These are phyloP conservation scores for Botrytis medusae DNA, from an alignment of 2,329 filamentous ascomycete species.

Conservation along the genomic window DNA sequence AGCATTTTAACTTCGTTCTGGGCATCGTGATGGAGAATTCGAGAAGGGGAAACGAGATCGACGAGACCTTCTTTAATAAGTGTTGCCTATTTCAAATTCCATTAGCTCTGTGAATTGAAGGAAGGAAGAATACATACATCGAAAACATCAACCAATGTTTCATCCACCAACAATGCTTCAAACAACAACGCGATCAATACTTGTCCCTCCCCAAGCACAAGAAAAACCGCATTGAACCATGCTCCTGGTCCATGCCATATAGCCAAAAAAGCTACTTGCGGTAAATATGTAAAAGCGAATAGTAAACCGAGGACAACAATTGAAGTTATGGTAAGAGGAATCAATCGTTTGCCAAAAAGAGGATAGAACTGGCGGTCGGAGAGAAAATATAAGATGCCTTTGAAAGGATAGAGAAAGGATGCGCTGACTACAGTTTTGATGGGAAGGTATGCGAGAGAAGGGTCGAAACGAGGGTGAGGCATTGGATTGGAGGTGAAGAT, in stretches of 20 bases:
- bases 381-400: constrained; percentile 81
- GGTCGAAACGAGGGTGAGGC: constrained; percentile 14
- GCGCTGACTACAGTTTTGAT: constrained; percentile 35
- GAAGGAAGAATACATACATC: constrained; percentile 53
- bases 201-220: constrained; percentile 75
- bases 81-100: constrained; percentile 48
- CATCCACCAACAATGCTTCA: constrained; percentile 79
- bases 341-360: constrained; percentile 71
- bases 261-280: constrained; percentile 83
- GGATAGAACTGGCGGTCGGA: constrained; percentile 79
- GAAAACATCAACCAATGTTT: constrained; percentile 77
- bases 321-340: constrained; percentile 81
- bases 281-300: constrained; percentile 85
- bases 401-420: constrained; percentile 52
- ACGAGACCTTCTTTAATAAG: constrained; percentile 72
- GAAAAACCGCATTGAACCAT: constrained; percentile 84
- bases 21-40: constrained; percentile 65
- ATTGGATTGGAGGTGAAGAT: not conserved
- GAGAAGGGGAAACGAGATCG: constrained; percentile 65
- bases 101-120: not conserved
- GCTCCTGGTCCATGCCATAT: constrained; percentile 86
- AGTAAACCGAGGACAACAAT: constrained; percentile 79
- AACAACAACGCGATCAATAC: constrained; percentile 52
- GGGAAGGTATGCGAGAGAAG: constrained; percentile 21
- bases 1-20: constrained; percentile 75